These are phyloP conservation scores for Eucalyptus curtisii DNA, from an alignment of 345 rosid genomes.

Conservation along the genomic window DNA sequence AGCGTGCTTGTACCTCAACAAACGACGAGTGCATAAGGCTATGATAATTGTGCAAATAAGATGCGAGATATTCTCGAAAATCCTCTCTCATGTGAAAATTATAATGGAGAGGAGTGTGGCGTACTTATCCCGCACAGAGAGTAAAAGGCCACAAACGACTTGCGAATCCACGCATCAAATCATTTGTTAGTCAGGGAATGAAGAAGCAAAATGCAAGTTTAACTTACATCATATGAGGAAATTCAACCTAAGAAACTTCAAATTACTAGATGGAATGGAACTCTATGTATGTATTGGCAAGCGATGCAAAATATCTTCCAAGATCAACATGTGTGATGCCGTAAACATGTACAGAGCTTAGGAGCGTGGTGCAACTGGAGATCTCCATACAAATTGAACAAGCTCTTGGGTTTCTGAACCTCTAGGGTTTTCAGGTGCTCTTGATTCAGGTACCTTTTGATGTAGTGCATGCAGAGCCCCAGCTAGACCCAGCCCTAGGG, in stretches of 20 bases:
- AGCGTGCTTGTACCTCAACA: accelerated
- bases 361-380: not conserved
- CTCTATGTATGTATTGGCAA: not conserved
- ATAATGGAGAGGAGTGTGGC: not conserved
- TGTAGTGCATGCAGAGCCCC: not conserved
- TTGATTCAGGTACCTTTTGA: not conserved
- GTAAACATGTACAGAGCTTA: not conserved
- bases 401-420: not conserved
- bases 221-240: not conserved
- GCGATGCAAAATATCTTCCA: not conserved
- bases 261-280: not conserved
- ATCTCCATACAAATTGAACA: not conserved
- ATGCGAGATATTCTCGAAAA: not conserved
- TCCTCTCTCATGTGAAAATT: not conserved
- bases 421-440: not conserved
- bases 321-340: not conserved
- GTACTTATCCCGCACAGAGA: not conserved
- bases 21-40: not conserved
- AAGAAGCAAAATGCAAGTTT: not conserved
- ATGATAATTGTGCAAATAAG: not conserved
- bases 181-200: not conserved
- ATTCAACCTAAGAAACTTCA: not conserved
- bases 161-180: not conserved
- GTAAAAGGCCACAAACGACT: not conserved
- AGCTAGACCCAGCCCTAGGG: not conserved